Base-by-base conservation (phyloP, 2,329 filamentous ascomycete species). In the Ophiostoma perfectum region DNA sequence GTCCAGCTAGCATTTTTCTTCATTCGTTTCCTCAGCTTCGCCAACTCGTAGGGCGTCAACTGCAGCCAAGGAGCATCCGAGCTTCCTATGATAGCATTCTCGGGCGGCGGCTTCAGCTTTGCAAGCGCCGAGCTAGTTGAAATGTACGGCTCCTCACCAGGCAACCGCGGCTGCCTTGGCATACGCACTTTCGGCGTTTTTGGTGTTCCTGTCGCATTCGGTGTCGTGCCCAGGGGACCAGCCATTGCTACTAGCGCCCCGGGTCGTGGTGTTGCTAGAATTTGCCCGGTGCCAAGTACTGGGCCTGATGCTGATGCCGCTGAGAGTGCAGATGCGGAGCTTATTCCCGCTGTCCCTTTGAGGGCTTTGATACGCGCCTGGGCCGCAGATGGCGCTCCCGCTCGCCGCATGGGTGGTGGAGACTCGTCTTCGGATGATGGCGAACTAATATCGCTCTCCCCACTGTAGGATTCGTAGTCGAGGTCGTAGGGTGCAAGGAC, bases 1-100 rank as follows among this genome's bases (percentile, higher is more conserved):
- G 86, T 88, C 91, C 91, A 95, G 4, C 91, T 88, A 0, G 91
- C 90, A 74, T 95, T 95, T 82, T 95, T 95, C 84, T 95, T 95
- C 91, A 95, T 95, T 18, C 90, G 84, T 78, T 95, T 95, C 70
- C 91, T 83, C 7, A 95, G 81, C 71, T 87, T 84, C 0, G 87
- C 87, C 64, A 90, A 80, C 75, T 90, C 88, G 71, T 85, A 89
- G 16, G 82, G 80, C 6, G 87, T 89, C 49, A 90, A 80, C 73
- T 86, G 86, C 38, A 89, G 79, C 88, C 88, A 90, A 0, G 88
- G 88, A 11, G 85, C 83, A 73, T 89, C 84, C 2, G 80, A 74
- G 68, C 85, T 87, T 41, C 87, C 87, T 14, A 84, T 78, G 1
- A 85, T 80, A 1, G 85, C 85, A 70, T 88, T 83, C 41, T 85